Evolutionary conservation across 495 filamentous ascomycete species (phyloP).

Genomic region (Aspergillus homomorphus): DNA sequence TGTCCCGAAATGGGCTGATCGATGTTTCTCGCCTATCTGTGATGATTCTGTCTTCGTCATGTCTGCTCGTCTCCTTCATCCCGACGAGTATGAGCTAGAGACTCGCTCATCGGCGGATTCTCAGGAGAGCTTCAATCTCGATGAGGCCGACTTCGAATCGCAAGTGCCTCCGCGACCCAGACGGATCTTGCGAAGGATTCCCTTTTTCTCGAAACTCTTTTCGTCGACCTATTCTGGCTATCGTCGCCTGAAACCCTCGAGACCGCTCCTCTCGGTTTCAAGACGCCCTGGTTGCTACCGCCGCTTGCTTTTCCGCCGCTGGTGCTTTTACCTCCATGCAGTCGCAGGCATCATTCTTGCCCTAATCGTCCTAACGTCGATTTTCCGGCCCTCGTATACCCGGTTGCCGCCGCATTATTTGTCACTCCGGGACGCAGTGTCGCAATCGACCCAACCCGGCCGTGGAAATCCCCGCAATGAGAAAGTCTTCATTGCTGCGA

Average conservation of each 20-base stretch:
- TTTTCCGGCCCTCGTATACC: slow-evolving; percentile 62
- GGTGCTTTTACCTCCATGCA: slow-evolving; percentile 60
- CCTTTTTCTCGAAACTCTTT: slow-evolving; percentile 31
- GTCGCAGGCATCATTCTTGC: slow-evolving; percentile 65
- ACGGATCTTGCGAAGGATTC: slow-evolving; percentile 20
- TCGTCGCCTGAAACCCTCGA: slow-evolving; percentile 30
- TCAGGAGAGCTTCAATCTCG: slow-evolving; percentile 46
- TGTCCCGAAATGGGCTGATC: slow-evolving; percentile 14
- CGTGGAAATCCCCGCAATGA: slow-evolving; percentile 62
- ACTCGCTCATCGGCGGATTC: slow-evolving; percentile 46
- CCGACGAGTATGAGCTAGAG: slow-evolving; percentile 47
- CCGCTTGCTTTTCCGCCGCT: slow-evolving; percentile 54
- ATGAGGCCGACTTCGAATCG: slow-evolving; percentile 49
- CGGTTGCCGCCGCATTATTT: slow-evolving; percentile 49
- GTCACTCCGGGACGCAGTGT: slow-evolving; percentile 34
- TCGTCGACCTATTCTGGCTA: slow-evolving; percentile 32
- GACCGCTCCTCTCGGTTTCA: slow-evolving; percentile 26
- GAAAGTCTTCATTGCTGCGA: slow-evolving; percentile 74
- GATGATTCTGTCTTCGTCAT: slow-evolving; percentile 28
- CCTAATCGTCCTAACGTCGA: slow-evolving; percentile 49
- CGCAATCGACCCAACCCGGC: slow-evolving; percentile 40
- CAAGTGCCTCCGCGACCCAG: slow-evolving; percentile 33
- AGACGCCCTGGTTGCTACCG: slow-evolving; percentile 29
- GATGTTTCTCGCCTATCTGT: slow-evolving; percentile 5
- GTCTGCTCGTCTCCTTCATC: slow-evolving; percentile 41